phyloP scores from a whole-genome alignment of 2,329 filamentous ascomycete species.

The Cladosporium sp. region DNA sequence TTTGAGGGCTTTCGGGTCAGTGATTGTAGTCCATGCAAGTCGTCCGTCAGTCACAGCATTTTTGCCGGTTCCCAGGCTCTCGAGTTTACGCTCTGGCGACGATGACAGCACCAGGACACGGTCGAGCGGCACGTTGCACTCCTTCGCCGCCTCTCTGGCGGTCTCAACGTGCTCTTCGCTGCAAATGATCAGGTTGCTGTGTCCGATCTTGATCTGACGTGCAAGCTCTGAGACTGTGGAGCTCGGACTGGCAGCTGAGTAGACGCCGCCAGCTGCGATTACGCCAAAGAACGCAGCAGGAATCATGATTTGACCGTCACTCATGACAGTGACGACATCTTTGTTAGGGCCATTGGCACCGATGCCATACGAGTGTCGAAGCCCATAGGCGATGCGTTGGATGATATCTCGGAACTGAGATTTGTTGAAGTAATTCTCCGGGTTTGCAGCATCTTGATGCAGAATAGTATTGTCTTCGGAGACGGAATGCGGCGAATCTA shows the following conservation, averaged over 20 bases:
- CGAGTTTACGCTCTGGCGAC: constrained; percentile 37
- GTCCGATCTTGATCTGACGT: constrained; percentile 43
- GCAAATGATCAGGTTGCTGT: constrained; percentile 41
- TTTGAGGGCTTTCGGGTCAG: constrained; percentile 45
- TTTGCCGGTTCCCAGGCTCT: constrained; percentile 30
- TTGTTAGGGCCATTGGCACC: constrained; percentile 46
- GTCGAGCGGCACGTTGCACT: constrained; percentile 41
- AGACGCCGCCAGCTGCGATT: constrained; percentile 57
- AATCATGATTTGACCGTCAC: constrained; percentile 53
- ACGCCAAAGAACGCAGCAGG: constrained; percentile 53
- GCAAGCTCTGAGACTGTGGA: constrained; percentile 50
- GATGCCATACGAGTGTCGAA: constrained; percentile 52
- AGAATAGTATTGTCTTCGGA: constrained; percentile 49
- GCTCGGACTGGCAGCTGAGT: constrained; percentile 51
- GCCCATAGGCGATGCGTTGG: constrained; percentile 51
- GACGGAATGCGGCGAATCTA: constrained; percentile 26
- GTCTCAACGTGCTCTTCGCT: constrained; percentile 48
- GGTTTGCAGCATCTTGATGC: constrained; percentile 55
- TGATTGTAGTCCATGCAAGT: constrained; percentile 53
- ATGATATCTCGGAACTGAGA: constrained; percentile 46
- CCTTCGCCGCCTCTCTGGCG: constrained; percentile 47
- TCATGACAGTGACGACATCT: constrained; percentile 55
- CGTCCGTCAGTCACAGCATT: constrained; percentile 31
- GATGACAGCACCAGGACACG: constrained; percentile 49
- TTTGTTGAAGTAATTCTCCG: constrained; percentile 52